Base-by-base conservation (phyloP, 2,329 filamentous ascomycete genomes). In the Elsinoe perseae region DNA sequence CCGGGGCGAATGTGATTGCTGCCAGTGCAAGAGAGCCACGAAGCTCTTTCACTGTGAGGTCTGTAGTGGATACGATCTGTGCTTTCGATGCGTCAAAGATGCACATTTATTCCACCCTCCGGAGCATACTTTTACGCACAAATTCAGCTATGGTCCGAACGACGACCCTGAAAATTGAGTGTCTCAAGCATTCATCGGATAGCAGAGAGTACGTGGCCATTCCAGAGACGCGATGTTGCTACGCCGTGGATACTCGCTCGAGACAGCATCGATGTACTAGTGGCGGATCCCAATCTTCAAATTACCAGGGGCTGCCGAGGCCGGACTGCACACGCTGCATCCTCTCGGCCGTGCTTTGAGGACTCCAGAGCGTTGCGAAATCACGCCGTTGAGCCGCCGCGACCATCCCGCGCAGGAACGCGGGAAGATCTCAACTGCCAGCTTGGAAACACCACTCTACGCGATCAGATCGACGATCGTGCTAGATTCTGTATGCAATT, bases 351-450 rank as follows among this genome's bases (percentile, higher is more conserved):
- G n/a, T n/a, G n/a, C n/a, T n/a, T n/a, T n/a, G n/a, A n/a, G n/a
- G n/a, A n/a, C n/a, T 7, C 34, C 34, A 38, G 34, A n/a, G 18
- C 40, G 40, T 44, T 44, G 20, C 20, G 40, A 44, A n/a, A 44
- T 44, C 40, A 44, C 40, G 40, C 40, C 40, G 40, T 44, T 44
- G 40, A 44, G n/a, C 40, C 40, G 40, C 23, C 40, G 25, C 40
- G 34, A 25, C 40, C 20, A 44, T 21, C 20, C 23, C 40, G 18
- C 23, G 40, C 40, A 21, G 20, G 20, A 44, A 36, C 32, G 32
- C 32, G 32, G 32, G 4, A 36, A 36, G 5, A 36, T 36, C 32
- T 36, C 32, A 14, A 36, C 12, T 14, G 32, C n/a, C n/a, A 3
- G 32, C 32, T 36, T 9, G 32, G 10, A 14, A 36, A 4, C 4